These are phyloP conservation scores for Neocucurbitaria cava DNA, from an alignment of 2,329 filamentous ascomycete genomes.

Conservation along the genomic window DNA sequence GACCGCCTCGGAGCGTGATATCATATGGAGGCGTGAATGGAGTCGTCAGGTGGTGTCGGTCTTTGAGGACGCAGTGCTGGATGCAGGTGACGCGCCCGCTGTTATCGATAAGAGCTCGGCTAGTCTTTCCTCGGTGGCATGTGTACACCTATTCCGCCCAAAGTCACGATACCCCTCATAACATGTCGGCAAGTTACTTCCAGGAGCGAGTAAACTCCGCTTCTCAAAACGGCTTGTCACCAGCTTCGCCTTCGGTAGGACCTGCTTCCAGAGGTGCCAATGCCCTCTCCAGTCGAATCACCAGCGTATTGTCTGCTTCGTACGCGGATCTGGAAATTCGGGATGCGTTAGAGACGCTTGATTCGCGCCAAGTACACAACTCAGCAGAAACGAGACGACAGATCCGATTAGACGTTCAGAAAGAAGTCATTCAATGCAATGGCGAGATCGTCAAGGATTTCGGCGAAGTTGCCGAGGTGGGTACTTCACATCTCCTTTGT, in stretches of 20 bases:
- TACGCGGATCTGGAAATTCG: slow-evolving; percentile 93
- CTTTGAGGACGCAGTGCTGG: slow-evolving; percentile 17
- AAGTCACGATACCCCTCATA: slow-evolving; percentile 23
- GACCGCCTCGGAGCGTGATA: slow-evolving; percentile 29
- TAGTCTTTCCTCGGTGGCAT: slow-evolving; percentile 24
- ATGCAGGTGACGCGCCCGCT: slow-evolving; percentile 36
- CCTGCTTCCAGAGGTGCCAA: slow-evolving; percentile 55
- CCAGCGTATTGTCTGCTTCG: slow-evolving; percentile 85
- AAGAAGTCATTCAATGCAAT: slow-evolving; percentile 92
- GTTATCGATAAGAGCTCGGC: slow-evolving; percentile 40
- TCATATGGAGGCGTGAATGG: slow-evolving; percentile 17
- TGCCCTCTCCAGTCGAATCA: slow-evolving; percentile 81
- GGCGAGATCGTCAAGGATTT: slow-evolving; percentile 88
- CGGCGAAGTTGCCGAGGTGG: slow-evolving; percentile 83
- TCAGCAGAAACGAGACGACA: slow-evolving; percentile 79
- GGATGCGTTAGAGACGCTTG: slow-evolving; percentile 80
- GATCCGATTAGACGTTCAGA: slow-evolving; percentile 82
- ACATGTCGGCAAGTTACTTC: slow-evolving; percentile 43
- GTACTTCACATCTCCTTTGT: slow-evolving; percentile 10
- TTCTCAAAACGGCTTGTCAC: slow-evolving; percentile 37
- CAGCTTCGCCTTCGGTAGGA: slow-evolving; percentile 32
- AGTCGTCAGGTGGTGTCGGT: slow-evolving; percentile 28
- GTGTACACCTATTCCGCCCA: slow-evolving; percentile 17
- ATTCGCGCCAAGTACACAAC: slow-evolving; percentile 74
- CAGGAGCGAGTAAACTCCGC: slow-evolving; percentile 37